Percentiles rank a stretch among this genome's conserved stretches.
Evolutionary conservation across 169 alveolate genomes (phyloP).

Genomic region (Condylostoma magnum): DNA sequence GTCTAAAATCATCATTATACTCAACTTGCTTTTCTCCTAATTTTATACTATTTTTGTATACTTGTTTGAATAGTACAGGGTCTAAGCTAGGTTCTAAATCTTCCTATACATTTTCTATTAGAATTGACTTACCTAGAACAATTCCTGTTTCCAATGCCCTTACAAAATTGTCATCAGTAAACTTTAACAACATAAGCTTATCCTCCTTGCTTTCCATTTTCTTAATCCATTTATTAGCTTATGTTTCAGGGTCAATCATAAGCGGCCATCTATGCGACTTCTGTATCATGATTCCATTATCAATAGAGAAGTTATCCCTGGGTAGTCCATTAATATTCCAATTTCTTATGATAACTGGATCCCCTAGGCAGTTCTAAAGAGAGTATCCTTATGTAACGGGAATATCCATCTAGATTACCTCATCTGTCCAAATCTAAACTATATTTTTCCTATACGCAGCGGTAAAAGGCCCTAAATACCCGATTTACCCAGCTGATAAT

Average conservation of each 20-base stretch:
- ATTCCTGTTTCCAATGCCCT: slow-evolving; percentile 80
- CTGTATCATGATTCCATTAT: slow-evolving; percentile 71
- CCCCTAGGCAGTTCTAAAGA: slow-evolving; percentile 60
- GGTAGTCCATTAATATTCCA: slow-evolving; percentile 82
- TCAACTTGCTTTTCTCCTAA: slow-evolving; percentile 87
- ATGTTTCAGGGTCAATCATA: slow-evolving; percentile 85
- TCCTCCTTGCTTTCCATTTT: slow-evolving; percentile 60
- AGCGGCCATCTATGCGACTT: slow-evolving; percentile 78
- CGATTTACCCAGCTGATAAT: slow-evolving; percentile 73
- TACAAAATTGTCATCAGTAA: slow-evolving; percentile 82
- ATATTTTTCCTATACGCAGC: slow-evolving; percentile 55
- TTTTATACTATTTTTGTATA: slow-evolving; percentile 79
- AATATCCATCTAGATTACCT: slow-evolving; percentile 43
- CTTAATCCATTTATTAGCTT: slow-evolving; percentile 83
- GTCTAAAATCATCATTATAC: slow-evolving; percentile 76
- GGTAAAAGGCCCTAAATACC: slow-evolving; percentile 84
- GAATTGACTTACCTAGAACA: slow-evolving; percentile 85
- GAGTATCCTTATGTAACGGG: slow-evolving; percentile 48
- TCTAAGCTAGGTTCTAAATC: slow-evolving; percentile 88
- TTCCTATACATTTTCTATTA: slow-evolving; percentile 86
- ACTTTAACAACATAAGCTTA: slow-evolving; percentile 74
- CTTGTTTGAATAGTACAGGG: slow-evolving; percentile 86
- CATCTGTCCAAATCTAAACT: slow-evolving; percentile 46
- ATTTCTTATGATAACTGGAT: slow-evolving; percentile 75
- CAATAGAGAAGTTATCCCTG: slow-evolving; percentile 71